Percentiles rank a stretch among this genome's conserved stretches.
Conservation (phyloP, 345 rosid species). For the Camelina neglecta region DNA sequence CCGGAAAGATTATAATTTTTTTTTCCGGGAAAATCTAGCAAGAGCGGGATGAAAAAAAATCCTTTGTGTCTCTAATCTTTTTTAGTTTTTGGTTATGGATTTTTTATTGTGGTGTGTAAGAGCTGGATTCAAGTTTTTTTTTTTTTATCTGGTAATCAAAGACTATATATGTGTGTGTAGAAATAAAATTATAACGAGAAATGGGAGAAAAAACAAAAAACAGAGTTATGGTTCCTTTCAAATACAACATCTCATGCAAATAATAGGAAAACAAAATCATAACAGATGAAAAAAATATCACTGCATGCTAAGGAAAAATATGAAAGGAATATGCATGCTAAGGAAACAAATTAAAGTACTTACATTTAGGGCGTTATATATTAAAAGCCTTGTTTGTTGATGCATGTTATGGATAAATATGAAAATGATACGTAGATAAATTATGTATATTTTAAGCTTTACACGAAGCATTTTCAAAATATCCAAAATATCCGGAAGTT, state of each 20-base stretch:
- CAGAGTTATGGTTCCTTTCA: constrained; percentile 11
- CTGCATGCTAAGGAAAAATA: no score
- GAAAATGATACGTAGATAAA: no score
- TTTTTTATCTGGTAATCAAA: constrained; percentile 5
- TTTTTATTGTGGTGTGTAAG: background rate
- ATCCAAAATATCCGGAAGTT: no score
- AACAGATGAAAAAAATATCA: background rate
- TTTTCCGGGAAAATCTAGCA: constrained; percentile 10
- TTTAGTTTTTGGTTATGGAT: background rate
- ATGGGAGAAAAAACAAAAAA: background rate
- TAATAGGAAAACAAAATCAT: background rate
- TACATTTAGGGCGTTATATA: no score
- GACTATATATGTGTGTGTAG: constrained; percentile 6
- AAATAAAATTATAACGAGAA: constrained; percentile 1
- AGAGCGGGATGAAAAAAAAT: background rate
- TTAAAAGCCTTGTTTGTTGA: no score
- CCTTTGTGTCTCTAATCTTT: background rate
- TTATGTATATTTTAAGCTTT: no score
- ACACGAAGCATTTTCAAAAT: no score
- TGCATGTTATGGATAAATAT: no score
- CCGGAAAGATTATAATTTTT: constrained; percentile 10
- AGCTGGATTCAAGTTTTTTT: background rate
- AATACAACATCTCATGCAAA: constrained; percentile 9
- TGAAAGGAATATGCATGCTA: no score
- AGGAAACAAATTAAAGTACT: no score